Evolutionary conservation across 2,329 filamentous ascomycete species (phyloP), one percentile per base, ranked within the genome.

Genomic region (Graphium sp.): DNA sequence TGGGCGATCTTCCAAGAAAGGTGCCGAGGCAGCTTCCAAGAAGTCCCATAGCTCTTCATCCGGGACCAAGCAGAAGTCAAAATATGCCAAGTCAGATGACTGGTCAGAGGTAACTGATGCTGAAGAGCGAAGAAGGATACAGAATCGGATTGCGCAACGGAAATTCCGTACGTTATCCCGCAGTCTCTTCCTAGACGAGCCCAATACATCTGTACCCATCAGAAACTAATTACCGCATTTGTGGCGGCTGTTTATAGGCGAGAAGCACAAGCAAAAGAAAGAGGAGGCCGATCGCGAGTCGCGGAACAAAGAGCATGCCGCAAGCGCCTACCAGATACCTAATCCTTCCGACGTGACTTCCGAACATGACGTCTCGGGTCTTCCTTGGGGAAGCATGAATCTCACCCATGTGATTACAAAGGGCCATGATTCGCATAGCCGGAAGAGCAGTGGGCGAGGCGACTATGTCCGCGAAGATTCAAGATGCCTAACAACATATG

Each of bases 121-220:
- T 0, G 71, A 72, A 34, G 74, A 81, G 52, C 62, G 78, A 43
- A 60, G 78, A 36, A 72, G 75, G 34, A 76, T 83, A 28, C 78
- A 84, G 46, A 84, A 84, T 45, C 66, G 75, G 30, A 66, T 82
- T 35, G 77, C 77, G 2, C 78, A 83, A 42, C 62, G 77, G 38
- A 81, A 81, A 41, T 83, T 81, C 39, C 64, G 78, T 83, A 62
- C 43, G 74, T 41, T 10, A 5, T 22, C 12, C 4, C 13, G 14
- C 5, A 12, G 18, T 20, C n/a, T 10, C 7, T 26, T 17, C 10
- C 27, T 22, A 22, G 16, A n/a, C n/a, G n/a, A n/a, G n/a, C n/a
- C 5, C 4, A 17, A 12, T 34, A 43, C 26, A 41, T 31, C 9
- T 15, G 6, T 4, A 8, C 1, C 9, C 6, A 12, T 9, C 17